phyloP scores from a whole-genome alignment of 1,284 basidiomycete species.

The Ceratobasidium sp. region DNA sequence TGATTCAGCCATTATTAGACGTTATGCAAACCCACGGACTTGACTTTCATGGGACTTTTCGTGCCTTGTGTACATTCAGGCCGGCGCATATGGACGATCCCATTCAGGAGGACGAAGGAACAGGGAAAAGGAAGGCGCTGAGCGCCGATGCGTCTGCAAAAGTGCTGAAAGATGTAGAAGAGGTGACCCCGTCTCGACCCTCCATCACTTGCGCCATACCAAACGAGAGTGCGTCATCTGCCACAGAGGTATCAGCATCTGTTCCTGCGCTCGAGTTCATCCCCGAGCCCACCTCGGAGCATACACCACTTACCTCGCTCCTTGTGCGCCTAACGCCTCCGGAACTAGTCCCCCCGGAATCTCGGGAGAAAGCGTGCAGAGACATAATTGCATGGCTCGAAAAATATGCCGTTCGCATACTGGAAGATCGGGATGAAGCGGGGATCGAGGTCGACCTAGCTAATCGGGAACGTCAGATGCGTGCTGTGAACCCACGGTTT shows the following conservation, averaged over 20 bases:
- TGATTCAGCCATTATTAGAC: conserved; percentile 73
- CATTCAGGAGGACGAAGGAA: neutral
- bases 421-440: conserved; percentile 61
- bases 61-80: conserved; percentile 73
- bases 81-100: conserved; percentile 53
- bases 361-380: conserved; percentile 26
- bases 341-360: conserved; percentile 6
- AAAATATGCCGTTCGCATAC: conserved; percentile 70
- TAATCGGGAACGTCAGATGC: conserved; percentile 58
- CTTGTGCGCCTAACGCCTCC: conserved; percentile 24
- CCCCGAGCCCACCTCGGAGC: neutral
- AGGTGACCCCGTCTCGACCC: neutral
- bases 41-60: conserved; percentile 87
- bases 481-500: conserved; percentile 82
- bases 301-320: conserved; percentile 16
- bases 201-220: conserved; percentile 14
- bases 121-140: neutral
- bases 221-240: conserved; percentile 3
- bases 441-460: conserved; percentile 54
- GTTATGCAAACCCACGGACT: conserved; percentile 75
- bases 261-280: neutral
- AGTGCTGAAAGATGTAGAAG: conserved; percentile 16
- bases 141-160: neutral
- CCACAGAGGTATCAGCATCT: neutral
- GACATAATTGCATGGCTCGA: conserved; percentile 67